Evolutionary conservation across 2,329 filamentous ascomycete species (phyloP).

Genomic region (Alternaria sp.): DNA sequence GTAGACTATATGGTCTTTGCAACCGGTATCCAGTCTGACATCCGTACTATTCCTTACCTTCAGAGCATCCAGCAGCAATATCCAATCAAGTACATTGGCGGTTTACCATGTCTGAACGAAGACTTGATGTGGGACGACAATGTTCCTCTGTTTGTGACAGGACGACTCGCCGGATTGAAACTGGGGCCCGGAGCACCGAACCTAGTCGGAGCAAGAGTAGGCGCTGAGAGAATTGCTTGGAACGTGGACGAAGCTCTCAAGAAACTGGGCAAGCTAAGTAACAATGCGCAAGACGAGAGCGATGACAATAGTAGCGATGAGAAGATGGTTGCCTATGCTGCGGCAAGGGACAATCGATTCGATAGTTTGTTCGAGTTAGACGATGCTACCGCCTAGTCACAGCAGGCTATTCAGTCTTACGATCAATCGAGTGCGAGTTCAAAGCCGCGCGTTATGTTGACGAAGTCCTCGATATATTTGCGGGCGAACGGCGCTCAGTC

Average conservation of each 20-base stretch:
- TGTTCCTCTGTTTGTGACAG: constrained; percentile 78
- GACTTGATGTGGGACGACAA: constrained; percentile 78
- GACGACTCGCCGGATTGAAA: constrained; percentile 71
- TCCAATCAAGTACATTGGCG: constrained; percentile 70
- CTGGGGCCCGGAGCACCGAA: constrained; percentile 78
- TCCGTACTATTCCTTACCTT: constrained; percentile 68
- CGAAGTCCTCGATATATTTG: background rate
- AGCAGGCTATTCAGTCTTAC: background rate
- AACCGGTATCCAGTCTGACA: constrained; percentile 74
- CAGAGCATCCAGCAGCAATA: constrained; percentile 66
- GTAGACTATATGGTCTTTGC: constrained; percentile 79
- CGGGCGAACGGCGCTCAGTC: background rate
- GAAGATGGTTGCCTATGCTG: constrained; percentile 45
- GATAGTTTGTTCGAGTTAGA: constrained; percentile 40
- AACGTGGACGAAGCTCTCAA: constrained; percentile 68
- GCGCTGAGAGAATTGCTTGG: constrained; percentile 78
- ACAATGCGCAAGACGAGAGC: background rate
- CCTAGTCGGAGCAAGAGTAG: constrained; percentile 75
- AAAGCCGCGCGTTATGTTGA: background rate
- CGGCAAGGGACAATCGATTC: constrained; percentile 56
- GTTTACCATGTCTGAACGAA: constrained; percentile 76
- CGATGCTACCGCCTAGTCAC: background rate
- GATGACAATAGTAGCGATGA: constrained; percentile 25
- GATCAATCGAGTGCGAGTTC: background rate
- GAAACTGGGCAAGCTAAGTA: constrained; percentile 22